phyloP scores from a whole-genome alignment of 164 flowering plant species.

The Dillenia suffruticosa region DNA sequence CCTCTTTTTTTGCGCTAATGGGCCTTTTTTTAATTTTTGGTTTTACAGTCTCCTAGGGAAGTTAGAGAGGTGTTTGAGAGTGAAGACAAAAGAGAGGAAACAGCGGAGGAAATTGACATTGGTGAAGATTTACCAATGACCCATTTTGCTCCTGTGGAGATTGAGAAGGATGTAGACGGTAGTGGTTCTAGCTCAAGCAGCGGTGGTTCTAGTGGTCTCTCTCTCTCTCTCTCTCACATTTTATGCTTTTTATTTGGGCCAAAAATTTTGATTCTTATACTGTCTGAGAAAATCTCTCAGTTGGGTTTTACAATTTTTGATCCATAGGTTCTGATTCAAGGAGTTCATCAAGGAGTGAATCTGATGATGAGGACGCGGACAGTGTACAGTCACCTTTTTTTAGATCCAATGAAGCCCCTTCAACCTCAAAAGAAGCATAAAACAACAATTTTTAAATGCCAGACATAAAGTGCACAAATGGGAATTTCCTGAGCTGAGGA shows the following conservation, averaged over 20 bases:
- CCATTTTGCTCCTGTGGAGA: conserved; percentile 63
- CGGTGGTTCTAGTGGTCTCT: conserved; percentile 24
- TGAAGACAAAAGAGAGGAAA: conserved; percentile 11
- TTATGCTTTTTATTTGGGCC: no score
- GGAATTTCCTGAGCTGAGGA: no score
- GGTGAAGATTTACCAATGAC: conserved; percentile 29
- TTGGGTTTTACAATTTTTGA: not conserved
- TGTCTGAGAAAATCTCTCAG: no score
- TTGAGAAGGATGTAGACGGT: conserved; percentile 59
- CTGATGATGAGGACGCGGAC: conserved; percentile 6
- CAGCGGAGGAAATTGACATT: conserved; percentile 39
- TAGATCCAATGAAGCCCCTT: no score
- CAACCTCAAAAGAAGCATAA: no score
- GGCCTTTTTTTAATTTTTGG: not conserved
- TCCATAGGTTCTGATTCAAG: conserved; percentile 18
- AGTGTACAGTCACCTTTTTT: conserved; percentile 1
- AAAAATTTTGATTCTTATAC: no score
- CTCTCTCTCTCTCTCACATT: no score
- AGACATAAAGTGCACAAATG: no score
- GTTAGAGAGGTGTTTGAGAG: conserved; percentile 14
- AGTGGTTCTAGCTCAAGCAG: conserved; percentile 25
- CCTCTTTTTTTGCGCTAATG: not conserved
- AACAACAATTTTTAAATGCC: no score
- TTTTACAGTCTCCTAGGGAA: conserved; percentile 2
- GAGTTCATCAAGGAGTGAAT: conserved; percentile 10